phyloP scores from a whole-genome alignment of 768 basidiomycete genomes.

The Leccinum uliginosum region DNA sequence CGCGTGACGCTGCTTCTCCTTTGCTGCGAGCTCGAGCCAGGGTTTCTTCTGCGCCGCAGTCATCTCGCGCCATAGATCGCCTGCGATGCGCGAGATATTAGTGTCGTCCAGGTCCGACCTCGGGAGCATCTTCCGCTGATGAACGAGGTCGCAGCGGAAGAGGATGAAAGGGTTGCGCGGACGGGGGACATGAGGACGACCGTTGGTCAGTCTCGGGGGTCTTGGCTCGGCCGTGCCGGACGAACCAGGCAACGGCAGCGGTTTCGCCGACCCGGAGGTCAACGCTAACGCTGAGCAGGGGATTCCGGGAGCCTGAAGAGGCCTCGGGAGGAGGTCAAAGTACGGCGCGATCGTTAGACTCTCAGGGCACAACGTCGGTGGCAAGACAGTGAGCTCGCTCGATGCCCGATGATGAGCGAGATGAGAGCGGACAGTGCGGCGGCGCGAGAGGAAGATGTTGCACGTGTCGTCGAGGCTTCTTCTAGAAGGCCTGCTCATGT shows the following conservation, averaged over 20 bases:
- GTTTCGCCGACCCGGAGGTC: conserved; percentile 5
- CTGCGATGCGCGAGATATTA: conserved; percentile 65
- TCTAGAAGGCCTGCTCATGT: conserved; percentile 24
- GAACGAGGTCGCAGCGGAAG: conserved; percentile 70
- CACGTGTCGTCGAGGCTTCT: conserved; percentile 31
- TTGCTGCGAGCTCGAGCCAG: conserved; percentile 47
- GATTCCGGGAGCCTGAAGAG: conserved; percentile 4
- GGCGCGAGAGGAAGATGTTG: conserved; percentile 25
- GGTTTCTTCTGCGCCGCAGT: conserved; percentile 40
- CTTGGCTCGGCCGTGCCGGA: conserved; percentile 17
- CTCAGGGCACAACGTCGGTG: conserved; percentile 8
- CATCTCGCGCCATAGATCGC: conserved; percentile 62
- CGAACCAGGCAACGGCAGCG: conserved; percentile 26
- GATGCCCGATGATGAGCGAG: conserved; percentile 3
- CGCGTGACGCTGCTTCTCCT: conserved; percentile 44
- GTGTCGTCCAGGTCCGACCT: conserved; percentile 60
- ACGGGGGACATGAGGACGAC: conserved; percentile 54
- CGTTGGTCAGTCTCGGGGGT: conserved; percentile 13
- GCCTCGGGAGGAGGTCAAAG: conserved; percentile 5
- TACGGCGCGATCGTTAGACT: conserved; percentile 5
- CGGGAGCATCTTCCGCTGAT: conserved; percentile 52
- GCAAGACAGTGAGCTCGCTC: conserved; percentile 7
- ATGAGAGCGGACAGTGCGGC: conserved; percentile 8
- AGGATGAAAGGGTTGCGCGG: conserved; percentile 79
- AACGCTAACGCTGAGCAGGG: not conserved